These are phyloP conservation scores for Erodium moschatum DNA, from an alignment of 441 rosid species.

Conservation along the genomic window DNA sequence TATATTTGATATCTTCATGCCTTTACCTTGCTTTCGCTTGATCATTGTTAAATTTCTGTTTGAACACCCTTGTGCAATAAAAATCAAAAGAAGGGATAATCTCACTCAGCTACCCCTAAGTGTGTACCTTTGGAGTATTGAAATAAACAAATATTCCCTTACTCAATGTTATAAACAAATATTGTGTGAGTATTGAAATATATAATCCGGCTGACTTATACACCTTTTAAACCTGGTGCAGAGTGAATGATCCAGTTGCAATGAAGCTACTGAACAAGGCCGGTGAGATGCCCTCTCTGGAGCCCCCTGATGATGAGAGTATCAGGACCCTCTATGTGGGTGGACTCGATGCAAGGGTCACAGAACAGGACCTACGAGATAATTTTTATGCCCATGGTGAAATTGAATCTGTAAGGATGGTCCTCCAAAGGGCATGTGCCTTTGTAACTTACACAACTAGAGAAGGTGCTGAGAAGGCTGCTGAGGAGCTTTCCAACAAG, in stretches of 20 bases:
- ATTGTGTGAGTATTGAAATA: no score
- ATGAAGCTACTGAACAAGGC: slow-evolving; percentile 80
- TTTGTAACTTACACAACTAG: slow-evolving; percentile 84
- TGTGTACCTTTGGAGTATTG: no score
- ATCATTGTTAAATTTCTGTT: neutral
- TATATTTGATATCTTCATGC: neutral
- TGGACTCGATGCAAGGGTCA: slow-evolving; percentile 71
- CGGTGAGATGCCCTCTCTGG: slow-evolving; percentile 91
- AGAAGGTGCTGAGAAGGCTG: slow-evolving; percentile 97
- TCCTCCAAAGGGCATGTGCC: slow-evolving; percentile 82
- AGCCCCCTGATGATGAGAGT: slow-evolving; percentile 83
- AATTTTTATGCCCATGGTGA: slow-evolving; percentile 86
- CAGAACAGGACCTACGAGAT: slow-evolving; percentile 83
- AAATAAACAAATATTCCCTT: no score
- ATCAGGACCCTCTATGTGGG: slow-evolving; percentile 84
- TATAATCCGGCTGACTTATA: neutral
- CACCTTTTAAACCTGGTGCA: slow-evolving; percentile 23
- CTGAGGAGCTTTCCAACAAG: slow-evolving; percentile 76
- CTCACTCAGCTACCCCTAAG: no score
- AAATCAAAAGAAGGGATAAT: neutral
- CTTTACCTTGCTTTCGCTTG: neutral
- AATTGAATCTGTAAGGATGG: slow-evolving; percentile 74
- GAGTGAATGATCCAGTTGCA: slow-evolving; percentile 90
- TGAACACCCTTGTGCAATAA: neutral
- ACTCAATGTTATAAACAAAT: no score